phyloP scores from a whole-genome alignment of 257 asterid species.

The Fraxinus pennsylvanica region DNA sequence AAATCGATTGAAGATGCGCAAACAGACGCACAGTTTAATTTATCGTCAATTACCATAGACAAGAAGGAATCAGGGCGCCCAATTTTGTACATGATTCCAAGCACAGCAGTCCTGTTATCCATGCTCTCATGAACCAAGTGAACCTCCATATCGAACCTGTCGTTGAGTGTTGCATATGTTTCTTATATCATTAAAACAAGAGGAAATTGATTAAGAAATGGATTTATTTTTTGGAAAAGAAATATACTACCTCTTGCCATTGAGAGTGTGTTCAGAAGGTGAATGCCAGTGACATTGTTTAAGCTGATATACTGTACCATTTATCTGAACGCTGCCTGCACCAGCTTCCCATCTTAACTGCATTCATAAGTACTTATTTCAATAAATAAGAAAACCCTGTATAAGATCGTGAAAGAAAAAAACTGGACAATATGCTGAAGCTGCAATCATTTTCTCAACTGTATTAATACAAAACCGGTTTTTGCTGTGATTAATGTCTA shows the following conservation, averaged over 20 bases:
- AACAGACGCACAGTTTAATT: neutral
- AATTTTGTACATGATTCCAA: conserved; percentile 61
- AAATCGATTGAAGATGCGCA: neutral
- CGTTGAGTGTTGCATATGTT: neutral
- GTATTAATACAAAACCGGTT: no score
- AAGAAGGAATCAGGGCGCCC: conserved; percentile 66
- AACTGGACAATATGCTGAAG: no score
- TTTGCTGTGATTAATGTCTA: no score
- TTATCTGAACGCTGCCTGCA: conserved; percentile 56
- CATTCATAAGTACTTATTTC: conserved; percentile 12
- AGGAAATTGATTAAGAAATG: neutral
- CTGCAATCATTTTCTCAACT: no score
- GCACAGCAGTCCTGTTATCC: conserved; percentile 55
- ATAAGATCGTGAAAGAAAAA: no score
- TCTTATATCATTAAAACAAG: neutral
- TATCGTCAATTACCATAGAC: conserved; percentile 44
- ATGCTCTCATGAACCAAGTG: conserved; percentile 68
- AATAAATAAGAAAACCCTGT: no score
- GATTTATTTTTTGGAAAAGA: neutral
- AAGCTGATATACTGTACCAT: conserved; percentile 55
- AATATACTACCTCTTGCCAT: conserved; percentile 53
- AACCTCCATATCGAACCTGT: conserved; percentile 64
- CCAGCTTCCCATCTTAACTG: conserved; percentile 60
- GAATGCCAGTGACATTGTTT: conserved; percentile 80
- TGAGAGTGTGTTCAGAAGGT: conserved; percentile 75